Evolutionary conservation across 176 grass and related monocot species (phyloP).

Genomic region (Tuctoria greenei): DNA sequence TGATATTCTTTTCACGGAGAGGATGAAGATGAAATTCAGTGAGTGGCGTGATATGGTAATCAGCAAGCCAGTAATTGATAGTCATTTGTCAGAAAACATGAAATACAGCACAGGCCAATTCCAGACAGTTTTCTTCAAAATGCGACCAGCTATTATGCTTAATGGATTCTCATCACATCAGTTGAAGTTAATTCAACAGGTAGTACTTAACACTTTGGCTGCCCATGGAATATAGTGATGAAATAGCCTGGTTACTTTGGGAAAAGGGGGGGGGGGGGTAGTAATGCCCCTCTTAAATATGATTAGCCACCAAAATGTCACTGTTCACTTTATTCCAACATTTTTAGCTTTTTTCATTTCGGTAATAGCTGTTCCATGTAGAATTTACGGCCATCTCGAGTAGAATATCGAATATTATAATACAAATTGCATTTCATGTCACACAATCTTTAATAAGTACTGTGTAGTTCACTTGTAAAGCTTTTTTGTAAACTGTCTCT

Average conservation of each 20-base stretch:
- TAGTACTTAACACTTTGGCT: constrained; percentile 40
- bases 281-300: neutral
- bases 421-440: constrained; percentile 5
- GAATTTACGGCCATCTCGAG: neutral
- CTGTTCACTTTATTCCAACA: neutral
- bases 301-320: neutral
- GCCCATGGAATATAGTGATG: constrained; percentile 6
- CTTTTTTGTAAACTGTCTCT: neutral
- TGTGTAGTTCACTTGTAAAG: neutral
- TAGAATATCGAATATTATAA: constrained; percentile 10
- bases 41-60: constrained; percentile 66
- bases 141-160: constrained; percentile 69
- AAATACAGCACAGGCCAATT: constrained; percentile 43
- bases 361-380: constrained; percentile 9
- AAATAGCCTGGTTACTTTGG: neutral
- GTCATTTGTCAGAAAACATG: constrained; percentile 33
- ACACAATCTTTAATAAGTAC: constrained; percentile 6
- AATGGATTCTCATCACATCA: constrained; percentile 78
- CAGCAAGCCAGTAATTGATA: constrained; percentile 38
- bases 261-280: too few relatives aligned
- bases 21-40: constrained; percentile 71
- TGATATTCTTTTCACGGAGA: constrained; percentile 76
- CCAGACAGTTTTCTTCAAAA: constrained; percentile 83
- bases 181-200: constrained; percentile 76
- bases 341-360: constrained; percentile 26